Base-by-base conservation (phyloP, 2,329 filamentous ascomycete genomes). In the Xylaria sp. region DNA sequence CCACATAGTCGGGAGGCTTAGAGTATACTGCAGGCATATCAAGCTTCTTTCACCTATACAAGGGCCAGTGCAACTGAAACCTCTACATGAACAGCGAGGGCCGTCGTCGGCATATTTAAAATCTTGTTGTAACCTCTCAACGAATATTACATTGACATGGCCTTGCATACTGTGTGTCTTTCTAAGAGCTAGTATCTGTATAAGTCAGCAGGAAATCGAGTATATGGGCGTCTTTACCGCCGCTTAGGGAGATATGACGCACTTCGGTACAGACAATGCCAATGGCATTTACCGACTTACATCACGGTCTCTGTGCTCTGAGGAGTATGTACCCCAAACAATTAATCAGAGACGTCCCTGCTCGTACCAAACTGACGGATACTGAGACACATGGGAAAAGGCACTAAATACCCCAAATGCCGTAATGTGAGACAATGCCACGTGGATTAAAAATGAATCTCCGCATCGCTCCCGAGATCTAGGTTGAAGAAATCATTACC, bases 401-500 rank as follows among this genome's bases (percentile, higher is more conserved):
- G 6, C 46, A 7, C 46, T 9, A 28, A 15, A 23, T 11, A n/a
- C 15, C 33, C 31, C 23, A 23, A 53, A 40, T 20, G 23, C 6
- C 36, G 31, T 7, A 59, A 33, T 31, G 7, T 38, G 44, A 6
- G n/a, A 42, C 26, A 59, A 26, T 44, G n/a, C 63, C 46, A 59
- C 56, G 56, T 44, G 56, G 20, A 23, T 38, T 11, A 15, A 13
- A 38, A 20, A 57, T 40, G 10, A 40, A 38, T 57, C 31, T 26
- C 33, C 53, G 53, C 53, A 40, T 40, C 11, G 20, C n/a, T 23
- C 20, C 17, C 11, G 10, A 40, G 23, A 40, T n/a, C 33, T 11
- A 44, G 13, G 56, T 31, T 31, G 23, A 23, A 31, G 38, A 59
- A 59, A 38, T 6, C 23, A 54, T 67, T 59, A 67, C 36, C 28